Conservation (phyloP, 345 rosid species). For the Heritiera fomes region DNA sequence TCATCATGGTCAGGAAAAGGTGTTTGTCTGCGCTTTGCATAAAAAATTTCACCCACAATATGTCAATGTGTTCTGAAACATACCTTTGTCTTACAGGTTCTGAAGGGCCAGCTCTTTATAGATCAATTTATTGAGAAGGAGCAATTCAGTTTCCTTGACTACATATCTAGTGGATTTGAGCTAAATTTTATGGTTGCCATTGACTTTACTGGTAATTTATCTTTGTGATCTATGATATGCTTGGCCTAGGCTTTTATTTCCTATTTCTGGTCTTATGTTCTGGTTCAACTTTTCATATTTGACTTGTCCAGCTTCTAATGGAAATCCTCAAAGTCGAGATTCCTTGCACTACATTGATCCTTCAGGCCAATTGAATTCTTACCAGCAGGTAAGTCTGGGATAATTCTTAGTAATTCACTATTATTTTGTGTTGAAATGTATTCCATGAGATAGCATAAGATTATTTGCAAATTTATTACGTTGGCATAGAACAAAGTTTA, state of each 20-base stretch:
- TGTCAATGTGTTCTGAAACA: constrained; percentile 4
- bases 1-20: constrained; percentile 58
- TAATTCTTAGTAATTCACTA: neutral
- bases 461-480: neutral
- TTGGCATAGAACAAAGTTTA: neutral
- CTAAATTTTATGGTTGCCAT: constrained; percentile 91
- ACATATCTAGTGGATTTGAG: constrained; percentile 80
- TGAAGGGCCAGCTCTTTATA: constrained; percentile 77
- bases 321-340: constrained; percentile 60
- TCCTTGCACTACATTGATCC: constrained; percentile 89
- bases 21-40: constrained; percentile 23
- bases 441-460: neutral
- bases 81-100: constrained; percentile 39
- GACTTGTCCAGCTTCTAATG: constrained; percentile 73
- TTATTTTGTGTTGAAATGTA: constrained; percentile 10
- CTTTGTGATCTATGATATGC: constrained; percentile 5
- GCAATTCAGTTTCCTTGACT: constrained; percentile 77
- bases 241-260: neutral
- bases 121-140: constrained; percentile 63
- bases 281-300: constrained; percentile 1
- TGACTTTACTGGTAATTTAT: constrained; percentile 77
- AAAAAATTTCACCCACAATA: constrained; percentile 2
- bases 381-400: constrained; percentile 56
- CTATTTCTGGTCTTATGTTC: neutral
- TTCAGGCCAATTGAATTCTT: constrained; percentile 71